Conservation (phyloP, 2,329 filamentous ascomycete species). For the Teratosphaeria zuluensis region DNA sequence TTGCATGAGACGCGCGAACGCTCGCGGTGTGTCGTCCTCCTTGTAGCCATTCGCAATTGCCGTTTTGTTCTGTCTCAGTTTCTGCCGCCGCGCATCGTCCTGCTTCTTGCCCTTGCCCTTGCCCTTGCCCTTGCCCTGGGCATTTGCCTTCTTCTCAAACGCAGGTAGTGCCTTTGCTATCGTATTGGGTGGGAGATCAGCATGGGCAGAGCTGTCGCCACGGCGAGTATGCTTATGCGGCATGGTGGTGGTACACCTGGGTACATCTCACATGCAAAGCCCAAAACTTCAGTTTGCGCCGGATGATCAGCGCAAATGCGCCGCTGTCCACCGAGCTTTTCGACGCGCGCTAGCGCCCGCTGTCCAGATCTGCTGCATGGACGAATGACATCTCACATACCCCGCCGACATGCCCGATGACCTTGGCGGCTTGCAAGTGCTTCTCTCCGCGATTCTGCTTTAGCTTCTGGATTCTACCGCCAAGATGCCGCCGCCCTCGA, state of each 20-base stretch:
- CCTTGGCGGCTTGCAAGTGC: neutral
- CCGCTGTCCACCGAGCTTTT: neutral
- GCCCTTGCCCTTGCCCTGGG: conserved; percentile 21
- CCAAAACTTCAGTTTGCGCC: neutral
- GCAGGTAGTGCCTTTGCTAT: conserved; percentile 51
- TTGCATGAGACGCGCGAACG: conserved; percentile 78
- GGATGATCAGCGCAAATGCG: neutral
- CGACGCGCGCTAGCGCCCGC: neutral
- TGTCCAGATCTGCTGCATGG: neutral
- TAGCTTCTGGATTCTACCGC: neutral
- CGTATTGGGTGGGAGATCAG: conserved; percentile 51
- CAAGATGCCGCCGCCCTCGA: conserved; percentile 54
- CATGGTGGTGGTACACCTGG: neutral
- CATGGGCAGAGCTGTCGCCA: conserved; percentile 23
- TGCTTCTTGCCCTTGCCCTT: conserved; percentile 20
- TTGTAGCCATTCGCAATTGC: conserved; percentile 37
- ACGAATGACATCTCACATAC: neutral
- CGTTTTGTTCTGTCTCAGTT: conserved; percentile 25
- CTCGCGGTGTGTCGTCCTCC: conserved; percentile 74
- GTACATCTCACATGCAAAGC: too few species aligned
- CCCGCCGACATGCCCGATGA: neutral
- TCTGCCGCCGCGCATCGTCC: conserved; percentile 10
- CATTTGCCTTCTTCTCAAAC: conserved; percentile 33
- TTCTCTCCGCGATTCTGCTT: neutral
- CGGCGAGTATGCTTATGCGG: conserved; percentile 10